Conservation (phyloP, 441 rosid species). For the Jatropha multifida region DNA sequence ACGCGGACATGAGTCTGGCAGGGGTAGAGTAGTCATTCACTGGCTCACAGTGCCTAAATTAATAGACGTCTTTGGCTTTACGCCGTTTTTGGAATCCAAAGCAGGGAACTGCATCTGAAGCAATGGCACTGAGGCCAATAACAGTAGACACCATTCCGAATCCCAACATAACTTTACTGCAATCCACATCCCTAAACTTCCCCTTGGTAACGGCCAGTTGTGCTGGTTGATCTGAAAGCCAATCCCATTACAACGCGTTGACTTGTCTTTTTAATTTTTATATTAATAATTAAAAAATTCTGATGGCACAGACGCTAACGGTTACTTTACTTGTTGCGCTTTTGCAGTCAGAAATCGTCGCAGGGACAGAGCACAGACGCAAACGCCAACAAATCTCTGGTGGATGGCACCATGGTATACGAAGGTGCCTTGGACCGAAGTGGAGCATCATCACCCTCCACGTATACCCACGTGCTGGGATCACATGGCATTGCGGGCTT, state of each 20-base stretch:
- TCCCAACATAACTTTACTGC: neutral
- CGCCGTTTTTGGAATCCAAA: neutral
- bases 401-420: constrained; percentile 57
- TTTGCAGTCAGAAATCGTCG: constrained; percentile 76
- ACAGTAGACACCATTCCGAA: neutral
- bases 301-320: constrained; percentile 26
- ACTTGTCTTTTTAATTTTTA: neutral
- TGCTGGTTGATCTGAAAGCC: neutral
- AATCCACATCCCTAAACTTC: neutral
- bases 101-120: neutral
- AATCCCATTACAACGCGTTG: constrained; percentile 4
- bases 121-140: neutral
- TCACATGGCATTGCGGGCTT: constrained; percentile 26
- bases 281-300: too few relatives aligned
- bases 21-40: neutral
- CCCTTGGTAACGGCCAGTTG: constrained; percentile 18
- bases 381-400: constrained; percentile 2
- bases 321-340: neutral
- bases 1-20: neutral
- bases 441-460: constrained; percentile 38
- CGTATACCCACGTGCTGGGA: constrained; percentile 30
- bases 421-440: constrained; percentile 57
- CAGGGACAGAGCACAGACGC: constrained; percentile 39
- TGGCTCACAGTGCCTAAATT: neutral
- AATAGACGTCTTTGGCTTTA: constrained; percentile 3